Base-by-base conservation (phyloP, 2,329 filamentous ascomycete species). In the Trichophyton verrucosum region DNA sequence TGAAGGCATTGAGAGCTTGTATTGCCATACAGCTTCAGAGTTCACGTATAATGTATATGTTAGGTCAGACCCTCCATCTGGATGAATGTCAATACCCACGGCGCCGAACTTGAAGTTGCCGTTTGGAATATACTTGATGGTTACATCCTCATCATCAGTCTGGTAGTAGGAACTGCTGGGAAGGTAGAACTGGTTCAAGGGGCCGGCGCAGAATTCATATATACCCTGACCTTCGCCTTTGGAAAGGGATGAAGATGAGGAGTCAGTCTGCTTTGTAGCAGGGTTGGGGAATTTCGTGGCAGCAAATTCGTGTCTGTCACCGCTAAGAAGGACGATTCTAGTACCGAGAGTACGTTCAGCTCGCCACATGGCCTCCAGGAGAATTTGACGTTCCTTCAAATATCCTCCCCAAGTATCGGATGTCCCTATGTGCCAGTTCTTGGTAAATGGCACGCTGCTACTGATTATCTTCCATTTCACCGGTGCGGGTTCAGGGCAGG, bases 391-490 rank as follows among this genome's bases (percentile, higher is more conserved):
- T 77, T 99, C 94, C 57, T 80, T 76, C 1, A 96, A 79, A 73
- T 95, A 96, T 0, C 92, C 92, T 55, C 89, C 90, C 94, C 94
- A 99, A 0, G 94, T 97, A 70, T 99, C 94, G 63, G 86, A 80
- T 1, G 84, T 85, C 65, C 94, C 92, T 65, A 96, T 83, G 24
- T 85, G 87, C 92, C 94, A 99, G 73, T 99, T 99, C 76, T 96
- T 95, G 5, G 94, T 97, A 71, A 99, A 96, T 0, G 94, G 94
- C 3, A 97, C 88, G 17, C 88, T 91, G 44, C 88, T 91, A 17
- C 91, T 86, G 58, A 99, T 79, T 67, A 99, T 85, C 76, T 97
- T 97, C 92, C 94, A 99, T 68, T 86, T 86, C 0, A 96, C 86
- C 0, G 90, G 89, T 33, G 78, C 77, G 0, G 88, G 86, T 64